These are phyloP conservation scores for Plasmodium malariae DNA, from an alignment of 169 alveolate species.

Conservation along the genomic window DNA sequence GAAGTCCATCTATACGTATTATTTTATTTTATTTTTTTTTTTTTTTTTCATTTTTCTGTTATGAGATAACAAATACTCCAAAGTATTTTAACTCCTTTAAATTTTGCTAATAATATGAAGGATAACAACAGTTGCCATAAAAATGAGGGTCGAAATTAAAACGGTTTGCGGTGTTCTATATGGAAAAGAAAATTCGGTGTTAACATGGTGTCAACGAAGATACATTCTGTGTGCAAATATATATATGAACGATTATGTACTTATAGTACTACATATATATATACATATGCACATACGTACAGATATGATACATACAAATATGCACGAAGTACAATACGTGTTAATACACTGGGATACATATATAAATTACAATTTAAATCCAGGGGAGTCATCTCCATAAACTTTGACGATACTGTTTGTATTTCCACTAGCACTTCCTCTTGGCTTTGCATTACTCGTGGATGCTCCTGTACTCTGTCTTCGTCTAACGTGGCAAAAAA, in stretches of 20 bases:
- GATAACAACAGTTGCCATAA: conserved; percentile 88
- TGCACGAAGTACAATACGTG: no score
- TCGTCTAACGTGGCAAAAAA: conserved; percentile 11
- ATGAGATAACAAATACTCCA: no score
- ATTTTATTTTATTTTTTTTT: no score
- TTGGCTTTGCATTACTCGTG: conserved; percentile 13
- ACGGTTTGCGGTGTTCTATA: conserved; percentile 86
- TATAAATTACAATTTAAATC: conserved; percentile 69
- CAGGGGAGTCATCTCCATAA: conserved; percentile 77
- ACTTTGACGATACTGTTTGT: conserved; percentile 45
- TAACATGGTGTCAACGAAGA: neutral
- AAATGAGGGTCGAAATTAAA: conserved; percentile 79
- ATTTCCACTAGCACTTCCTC: conserved; percentile 51
- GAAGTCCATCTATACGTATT: no score
- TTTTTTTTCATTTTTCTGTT: no score
- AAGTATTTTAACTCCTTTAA: conserved; percentile 37
- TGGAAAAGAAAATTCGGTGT: neutral
- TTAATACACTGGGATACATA: neutral
- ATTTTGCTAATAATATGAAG: conserved; percentile 83
- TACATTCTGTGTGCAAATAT: neutral
- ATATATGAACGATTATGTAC: neutral
- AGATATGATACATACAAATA: no score
- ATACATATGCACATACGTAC: neutral
- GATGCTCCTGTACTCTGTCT: conserved; percentile 41
- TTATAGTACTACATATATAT: neutral